These are phyloP conservation scores for Lactarius quietus DNA, from an alignment of 768 basidiomycete species.

Conservation along the genomic window DNA sequence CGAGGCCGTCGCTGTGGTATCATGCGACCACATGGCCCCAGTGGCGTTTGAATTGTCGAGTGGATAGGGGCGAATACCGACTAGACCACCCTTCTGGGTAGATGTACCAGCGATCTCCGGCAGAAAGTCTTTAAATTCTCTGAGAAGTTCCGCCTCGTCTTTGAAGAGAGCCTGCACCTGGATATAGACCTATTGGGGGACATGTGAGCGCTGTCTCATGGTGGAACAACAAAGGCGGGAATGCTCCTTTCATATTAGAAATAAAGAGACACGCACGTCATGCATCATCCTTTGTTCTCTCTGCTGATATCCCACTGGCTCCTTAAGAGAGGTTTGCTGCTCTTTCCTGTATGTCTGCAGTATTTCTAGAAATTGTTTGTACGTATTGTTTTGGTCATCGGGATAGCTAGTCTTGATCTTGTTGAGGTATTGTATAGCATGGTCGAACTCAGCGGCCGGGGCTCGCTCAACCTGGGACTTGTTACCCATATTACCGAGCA, in stretches of 20 bases:
- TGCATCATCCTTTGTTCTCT: slow-evolving; percentile 57
- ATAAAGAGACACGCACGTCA: slow-evolving; percentile 49
- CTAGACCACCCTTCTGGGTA: slow-evolving; percentile 38
- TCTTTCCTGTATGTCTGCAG: slow-evolving; percentile 87
- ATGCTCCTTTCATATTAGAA: slow-evolving; percentile 1
- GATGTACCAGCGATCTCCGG: slow-evolving; percentile 56
- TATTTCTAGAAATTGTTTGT: slow-evolving; percentile 87
- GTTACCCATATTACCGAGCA: slow-evolving; percentile 31
- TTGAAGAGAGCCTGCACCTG: slow-evolving; percentile 82
- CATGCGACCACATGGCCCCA: slow-evolving; percentile 28
- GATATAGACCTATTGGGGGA: slow-evolving; percentile 68
- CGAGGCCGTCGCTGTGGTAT: slow-evolving; percentile 4
- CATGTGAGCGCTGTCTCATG: neutral
- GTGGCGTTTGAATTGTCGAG: slow-evolving; percentile 36
- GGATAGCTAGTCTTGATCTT: slow-evolving; percentile 93
- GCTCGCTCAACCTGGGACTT: slow-evolving; percentile 50
- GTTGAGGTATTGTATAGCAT: slow-evolving; percentile 97
- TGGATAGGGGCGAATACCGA: slow-evolving; percentile 51
- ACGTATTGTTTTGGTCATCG: slow-evolving; percentile 80
- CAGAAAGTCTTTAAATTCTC: slow-evolving; percentile 79
- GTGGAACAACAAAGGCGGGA: neutral
- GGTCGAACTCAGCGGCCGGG: slow-evolving; percentile 72
- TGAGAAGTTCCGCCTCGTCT: slow-evolving; percentile 72
- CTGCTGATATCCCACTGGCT: slow-evolving; percentile 27
- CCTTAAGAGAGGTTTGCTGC: slow-evolving; percentile 42